Base-by-base conservation (phyloP, 1,284 basidiomycete genomes). In the Sphaerobolus stellatus region DNA sequence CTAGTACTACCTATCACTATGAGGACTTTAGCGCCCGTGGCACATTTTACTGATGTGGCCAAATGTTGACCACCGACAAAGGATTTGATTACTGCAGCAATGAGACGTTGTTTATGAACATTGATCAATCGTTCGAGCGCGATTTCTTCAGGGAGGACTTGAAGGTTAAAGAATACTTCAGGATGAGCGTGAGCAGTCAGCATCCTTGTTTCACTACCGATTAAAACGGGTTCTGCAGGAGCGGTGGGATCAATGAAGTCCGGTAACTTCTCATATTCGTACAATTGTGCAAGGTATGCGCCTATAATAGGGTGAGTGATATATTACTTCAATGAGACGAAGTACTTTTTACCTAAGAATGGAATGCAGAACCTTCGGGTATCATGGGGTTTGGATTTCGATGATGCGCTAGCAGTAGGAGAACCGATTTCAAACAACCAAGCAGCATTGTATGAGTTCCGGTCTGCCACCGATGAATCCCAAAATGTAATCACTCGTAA, bases 111-210 rank as follows among this genome's bases (percentile, higher is more conserved):
- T 70, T 94, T 93, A 69, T 93, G 89, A 3, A 94, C 83, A 67
- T 93, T 94, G 71, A 94, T 88, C 53, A 94, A 72, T 2, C 90
- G 90, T 60, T 90, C 87, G n/a, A 94, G 79, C 59, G 85, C 81
- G 73, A 92, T 84, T n/a, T 78, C 78, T 0, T 80, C 66, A 0
- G 90, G 90, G 9, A 92, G 78, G 2, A 86, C 80, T 2, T 82
- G 76, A 3, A 92, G 77, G 16, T 83, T 75, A 1, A 80, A 76
- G 67, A 92, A 92, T 14, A 90, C 85, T 59, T 90, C 86, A 0
- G 90, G 88, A 61, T 86, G 84, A 22, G 83, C 79, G 2, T 83
- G 85, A 7, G 83, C 68, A 53, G 84, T 81, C 52, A 90, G 84
- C 58, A 78, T 80, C 43, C 81, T 79, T 5, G 82, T 83, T 9